phyloP scores from a whole-genome alignment of 192 early-diverging fungal species.

The Haplosporangium gracile region DNA sequence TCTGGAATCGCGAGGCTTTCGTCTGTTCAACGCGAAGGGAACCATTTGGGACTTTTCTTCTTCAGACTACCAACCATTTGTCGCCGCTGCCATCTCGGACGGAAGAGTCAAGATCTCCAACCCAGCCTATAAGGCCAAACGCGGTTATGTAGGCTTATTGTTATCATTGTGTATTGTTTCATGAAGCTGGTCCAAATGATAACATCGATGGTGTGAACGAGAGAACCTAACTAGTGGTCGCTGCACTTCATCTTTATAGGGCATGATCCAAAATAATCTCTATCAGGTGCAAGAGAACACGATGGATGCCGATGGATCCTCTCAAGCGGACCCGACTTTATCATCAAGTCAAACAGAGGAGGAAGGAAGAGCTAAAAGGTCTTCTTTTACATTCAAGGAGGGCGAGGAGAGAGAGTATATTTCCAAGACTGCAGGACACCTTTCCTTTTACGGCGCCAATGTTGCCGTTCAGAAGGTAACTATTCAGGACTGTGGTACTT shows the following conservation, averaged over 20 bases:
- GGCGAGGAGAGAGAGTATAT: constrained; percentile 30
- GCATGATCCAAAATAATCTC: constrained; percentile 39
- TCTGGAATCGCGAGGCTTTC: constrained; percentile 26
- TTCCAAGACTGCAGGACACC: constrained; percentile 21
- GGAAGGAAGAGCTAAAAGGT: neutral
- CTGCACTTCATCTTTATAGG: constrained; percentile 1
- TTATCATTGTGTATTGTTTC: neutral
- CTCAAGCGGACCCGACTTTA: neutral
- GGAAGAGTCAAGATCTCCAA: constrained; percentile 37
- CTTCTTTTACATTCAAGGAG: constrained; percentile 1
- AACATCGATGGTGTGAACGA: neutral
- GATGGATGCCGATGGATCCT: neutral
- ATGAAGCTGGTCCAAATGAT: neutral
- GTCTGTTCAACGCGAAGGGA: constrained; percentile 37
- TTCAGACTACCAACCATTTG: constrained; percentile 44
- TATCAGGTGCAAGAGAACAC: constrained; percentile 30
- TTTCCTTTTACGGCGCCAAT: constrained; percentile 29
- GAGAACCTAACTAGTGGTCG: neutral
- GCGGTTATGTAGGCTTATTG: constrained; percentile 44
- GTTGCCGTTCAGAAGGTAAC: constrained; percentile 47
- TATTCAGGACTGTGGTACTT: neutral
- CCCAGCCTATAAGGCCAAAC: constrained; percentile 35
- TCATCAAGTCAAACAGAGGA: neutral
- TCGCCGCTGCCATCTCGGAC: constrained; percentile 43
- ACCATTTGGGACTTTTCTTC: constrained; percentile 53